Conservation (phyloP, 2,329 filamentous ascomycete species). For the Paraphaeosphaeria minitans region DNA sequence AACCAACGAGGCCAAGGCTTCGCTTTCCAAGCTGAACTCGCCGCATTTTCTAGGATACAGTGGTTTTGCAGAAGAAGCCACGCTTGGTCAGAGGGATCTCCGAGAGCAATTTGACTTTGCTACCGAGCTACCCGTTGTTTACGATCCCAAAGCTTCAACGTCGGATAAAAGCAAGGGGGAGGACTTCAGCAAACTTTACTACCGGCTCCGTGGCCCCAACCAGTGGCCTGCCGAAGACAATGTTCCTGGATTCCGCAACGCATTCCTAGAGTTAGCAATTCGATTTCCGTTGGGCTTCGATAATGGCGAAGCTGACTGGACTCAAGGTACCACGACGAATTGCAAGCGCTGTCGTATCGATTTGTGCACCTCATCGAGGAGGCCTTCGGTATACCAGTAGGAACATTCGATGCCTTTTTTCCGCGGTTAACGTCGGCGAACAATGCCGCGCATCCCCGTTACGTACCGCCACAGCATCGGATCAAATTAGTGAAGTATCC, state of each 20-base stretch:
- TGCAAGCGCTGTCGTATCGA: conserved; percentile 57
- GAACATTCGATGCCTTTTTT: conserved; percentile 58
- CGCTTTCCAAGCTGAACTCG: conserved; percentile 49
- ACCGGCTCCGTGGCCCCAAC: conserved; percentile 49
- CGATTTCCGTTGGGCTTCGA: not conserved
- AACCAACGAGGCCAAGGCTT: conserved; percentile 11
- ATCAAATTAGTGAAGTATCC: conserved; percentile 63
- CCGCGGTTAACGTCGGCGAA: conserved; percentile 47
- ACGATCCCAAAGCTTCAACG: conserved; percentile 30
- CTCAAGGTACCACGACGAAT: conserved; percentile 55
- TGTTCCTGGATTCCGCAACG: conserved; percentile 39
- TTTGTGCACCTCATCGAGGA: conserved; percentile 64
- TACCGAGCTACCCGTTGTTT: conserved; percentile 55
- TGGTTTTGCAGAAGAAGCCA: conserved; percentile 60
- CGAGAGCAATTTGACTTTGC: conserved; percentile 67
- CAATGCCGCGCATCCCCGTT: not conserved
- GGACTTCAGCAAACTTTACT: conserved; percentile 47
- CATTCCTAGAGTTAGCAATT: conserved; percentile 30
- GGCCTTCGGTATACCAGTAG: conserved; percentile 56
- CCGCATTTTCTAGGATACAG: conserved; percentile 68
- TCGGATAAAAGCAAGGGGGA: conserved; percentile 38
- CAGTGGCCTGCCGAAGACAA: conserved; percentile 41
- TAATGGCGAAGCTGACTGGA: not conserved
- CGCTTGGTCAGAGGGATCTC: conserved; percentile 57
- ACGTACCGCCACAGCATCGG: conserved; percentile 57